Conservation (phyloP, 1,284 basidiomycete species). For the Pseudozyma sp. region DNA sequence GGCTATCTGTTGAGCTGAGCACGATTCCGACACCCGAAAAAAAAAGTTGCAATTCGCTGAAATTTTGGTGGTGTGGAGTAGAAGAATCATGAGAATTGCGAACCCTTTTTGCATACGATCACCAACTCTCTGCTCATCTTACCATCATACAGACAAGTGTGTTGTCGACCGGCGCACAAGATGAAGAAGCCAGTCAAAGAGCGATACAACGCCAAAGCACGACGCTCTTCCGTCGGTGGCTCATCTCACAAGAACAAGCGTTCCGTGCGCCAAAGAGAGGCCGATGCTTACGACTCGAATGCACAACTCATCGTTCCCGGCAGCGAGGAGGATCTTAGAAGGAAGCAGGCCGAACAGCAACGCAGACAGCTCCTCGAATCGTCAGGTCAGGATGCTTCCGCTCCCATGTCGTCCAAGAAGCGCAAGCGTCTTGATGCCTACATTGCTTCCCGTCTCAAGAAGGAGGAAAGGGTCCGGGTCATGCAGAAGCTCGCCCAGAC, state of each 20-base stretch:
- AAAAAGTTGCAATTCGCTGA: no score
- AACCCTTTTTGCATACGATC: slow-evolving; percentile 2
- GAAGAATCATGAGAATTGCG: no score
- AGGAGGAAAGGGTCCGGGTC: slow-evolving; percentile 64
- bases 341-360: slow-evolving; percentile 50
- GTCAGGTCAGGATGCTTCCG: slow-evolving; percentile 50
- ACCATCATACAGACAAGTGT: not conserved
- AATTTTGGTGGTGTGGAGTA: no score
- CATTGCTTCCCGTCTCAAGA: slow-evolving; percentile 67
- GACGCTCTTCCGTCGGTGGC: slow-evolving; percentile 62
- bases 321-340: slow-evolving; percentile 39
- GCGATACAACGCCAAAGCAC: slow-evolving; percentile 67
- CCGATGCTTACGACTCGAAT: slow-evolving; percentile 55
- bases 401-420: slow-evolving; percentile 67
- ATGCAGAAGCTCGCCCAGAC: slow-evolving; percentile 63
- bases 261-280: slow-evolving; percentile 44
- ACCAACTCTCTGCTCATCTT: slow-evolving; percentile 1
- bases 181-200: slow-evolving; percentile 54
- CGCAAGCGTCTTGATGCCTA: slow-evolving; percentile 68
- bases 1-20: no score
- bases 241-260: slow-evolving; percentile 65
- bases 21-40: no score
- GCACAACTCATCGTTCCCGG: slow-evolving; percentile 59
- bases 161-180: not conserved
- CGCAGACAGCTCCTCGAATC: slow-evolving; percentile 44